Percentiles rank a stretch among this genome's conserved stretches.
Conservation (phyloP, 331 rosid species). For the Pyracantha coccinea region DNA sequence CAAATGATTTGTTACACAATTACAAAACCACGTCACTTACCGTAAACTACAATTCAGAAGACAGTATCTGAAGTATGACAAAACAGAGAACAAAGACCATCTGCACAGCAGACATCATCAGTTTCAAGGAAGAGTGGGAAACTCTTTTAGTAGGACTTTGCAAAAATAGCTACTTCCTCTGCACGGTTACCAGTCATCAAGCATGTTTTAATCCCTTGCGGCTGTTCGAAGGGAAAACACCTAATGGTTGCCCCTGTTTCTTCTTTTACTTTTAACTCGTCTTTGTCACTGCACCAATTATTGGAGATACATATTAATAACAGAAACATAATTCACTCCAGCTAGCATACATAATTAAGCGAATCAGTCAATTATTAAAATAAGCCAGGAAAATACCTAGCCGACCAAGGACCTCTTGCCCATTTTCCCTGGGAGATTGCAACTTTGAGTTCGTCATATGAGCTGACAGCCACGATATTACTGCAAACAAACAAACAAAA, state of each 20-base stretch:
- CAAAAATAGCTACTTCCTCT: constrained; percentile 85
- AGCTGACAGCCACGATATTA: constrained; percentile 75
- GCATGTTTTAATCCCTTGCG: constrained; percentile 60
- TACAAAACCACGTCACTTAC: not conserved
- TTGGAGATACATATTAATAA: constrained; percentile 1
- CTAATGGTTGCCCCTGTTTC: constrained; percentile 96
- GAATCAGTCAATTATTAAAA: not conserved
- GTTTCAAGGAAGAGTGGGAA: not conserved
- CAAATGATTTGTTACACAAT: not conserved
- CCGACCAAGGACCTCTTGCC: constrained; percentile 99
- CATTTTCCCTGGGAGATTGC: constrained; percentile 93
- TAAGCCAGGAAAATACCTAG: constrained; percentile 43
- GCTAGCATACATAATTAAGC: not conserved
- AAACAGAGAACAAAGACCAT: not conserved
- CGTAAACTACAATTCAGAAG: too few species aligned
- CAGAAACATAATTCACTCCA: not conserved
- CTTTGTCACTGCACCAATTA: constrained; percentile 49
- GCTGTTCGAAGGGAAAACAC: constrained; percentile 90
- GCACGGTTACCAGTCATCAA: constrained; percentile 80
- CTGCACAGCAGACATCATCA: not conserved
- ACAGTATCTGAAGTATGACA: too few species aligned
- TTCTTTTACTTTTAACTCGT: constrained; percentile 82
- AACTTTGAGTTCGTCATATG: constrained; percentile 81
- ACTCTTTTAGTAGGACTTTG: constrained; percentile 63
- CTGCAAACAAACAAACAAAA: constrained; percentile 29